These are phyloP conservation scores for Rhodotorula diobovata DNA, from an alignment of 768 basidiomycete species.

Conservation along the genomic window DNA sequence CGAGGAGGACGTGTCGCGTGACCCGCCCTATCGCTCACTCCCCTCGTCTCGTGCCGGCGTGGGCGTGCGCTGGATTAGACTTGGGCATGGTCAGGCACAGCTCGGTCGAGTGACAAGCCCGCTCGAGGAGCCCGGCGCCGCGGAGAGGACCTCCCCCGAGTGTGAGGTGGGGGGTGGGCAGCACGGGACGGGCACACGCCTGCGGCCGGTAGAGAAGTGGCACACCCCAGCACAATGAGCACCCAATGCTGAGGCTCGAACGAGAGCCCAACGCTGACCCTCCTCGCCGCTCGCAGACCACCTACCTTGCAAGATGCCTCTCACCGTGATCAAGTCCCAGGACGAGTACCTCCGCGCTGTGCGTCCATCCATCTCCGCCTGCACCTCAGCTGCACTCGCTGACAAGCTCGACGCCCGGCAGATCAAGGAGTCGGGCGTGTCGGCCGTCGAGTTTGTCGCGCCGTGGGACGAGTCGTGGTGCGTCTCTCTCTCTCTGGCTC, in stretches of 20 bases:
- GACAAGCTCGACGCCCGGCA: neutral
- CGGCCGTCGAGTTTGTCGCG: slow-evolving; percentile 29
- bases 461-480: slow-evolving; percentile 36
- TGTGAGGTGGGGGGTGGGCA: no score
- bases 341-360: slow-evolving; percentile 26
- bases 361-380: neutral
- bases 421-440: slow-evolving; percentile 11
- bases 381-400: neutral
- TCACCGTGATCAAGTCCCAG: slow-evolving; percentile 24
- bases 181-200: no score
- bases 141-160: no score
- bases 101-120: no score
- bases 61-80: no score
- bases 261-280: neutral
- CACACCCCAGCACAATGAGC: neutral
- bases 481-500: neutral
- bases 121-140: no score
- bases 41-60: no score
- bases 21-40: no score
- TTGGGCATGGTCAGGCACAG: no score
- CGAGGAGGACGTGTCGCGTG: no score
- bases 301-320: slow-evolving; percentile 17
- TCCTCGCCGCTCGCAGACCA: neutral
- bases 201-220: no score
- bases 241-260: neutral